Conservation (phyloP, 208 protist genomes). For the Blastocrithidia nonstop region DNA sequence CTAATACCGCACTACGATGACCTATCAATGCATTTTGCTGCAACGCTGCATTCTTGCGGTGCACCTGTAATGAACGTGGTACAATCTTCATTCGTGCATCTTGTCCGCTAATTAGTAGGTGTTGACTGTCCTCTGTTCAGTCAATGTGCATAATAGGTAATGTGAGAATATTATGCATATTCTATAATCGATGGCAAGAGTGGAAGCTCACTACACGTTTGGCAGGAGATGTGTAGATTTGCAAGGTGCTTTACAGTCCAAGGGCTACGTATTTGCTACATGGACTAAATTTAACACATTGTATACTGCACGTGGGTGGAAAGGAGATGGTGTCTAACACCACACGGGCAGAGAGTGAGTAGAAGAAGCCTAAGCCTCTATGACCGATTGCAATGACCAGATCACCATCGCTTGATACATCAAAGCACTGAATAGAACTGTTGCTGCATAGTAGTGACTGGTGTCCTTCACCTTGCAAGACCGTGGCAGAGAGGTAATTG, state of each 20-base stretch:
- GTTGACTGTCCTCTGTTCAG: slow-evolving; percentile 73
- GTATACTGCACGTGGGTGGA: slow-evolving; percentile 49
- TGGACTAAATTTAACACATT: slow-evolving; percentile 68
- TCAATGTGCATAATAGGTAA: slow-evolving; percentile 63
- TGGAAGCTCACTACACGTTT: slow-evolving; percentile 77
- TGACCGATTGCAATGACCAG: slow-evolving; percentile 57
- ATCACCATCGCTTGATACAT: slow-evolving; percentile 73
- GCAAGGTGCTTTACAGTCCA: slow-evolving; percentile 73
- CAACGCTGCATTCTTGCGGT: slow-evolving; percentile 56
- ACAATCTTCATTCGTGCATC: slow-evolving; percentile 84
- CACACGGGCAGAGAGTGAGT: slow-evolving; percentile 66
- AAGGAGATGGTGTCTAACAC: slow-evolving; percentile 82
- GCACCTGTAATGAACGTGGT: slow-evolving; percentile 39
- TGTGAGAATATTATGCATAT: slow-evolving; percentile 63
- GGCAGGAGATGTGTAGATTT: slow-evolving; percentile 72
- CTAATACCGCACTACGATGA: slow-evolving; percentile 73
- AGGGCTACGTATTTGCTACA: slow-evolving; percentile 80
- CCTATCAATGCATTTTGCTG: slow-evolving; percentile 72
- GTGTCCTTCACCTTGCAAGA: slow-evolving; percentile 66
- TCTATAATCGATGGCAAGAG: slow-evolving; percentile 75
- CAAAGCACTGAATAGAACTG: slow-evolving; percentile 81
- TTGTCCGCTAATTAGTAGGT: slow-evolving; percentile 70
- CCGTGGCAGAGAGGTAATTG: slow-evolving; percentile 71
- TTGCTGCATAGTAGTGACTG: slow-evolving; percentile 71
- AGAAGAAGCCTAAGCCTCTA: slow-evolving; percentile 81